Conservation (phyloP, 2,329 filamentous ascomycete genomes). For the Saccharata proteae region DNA sequence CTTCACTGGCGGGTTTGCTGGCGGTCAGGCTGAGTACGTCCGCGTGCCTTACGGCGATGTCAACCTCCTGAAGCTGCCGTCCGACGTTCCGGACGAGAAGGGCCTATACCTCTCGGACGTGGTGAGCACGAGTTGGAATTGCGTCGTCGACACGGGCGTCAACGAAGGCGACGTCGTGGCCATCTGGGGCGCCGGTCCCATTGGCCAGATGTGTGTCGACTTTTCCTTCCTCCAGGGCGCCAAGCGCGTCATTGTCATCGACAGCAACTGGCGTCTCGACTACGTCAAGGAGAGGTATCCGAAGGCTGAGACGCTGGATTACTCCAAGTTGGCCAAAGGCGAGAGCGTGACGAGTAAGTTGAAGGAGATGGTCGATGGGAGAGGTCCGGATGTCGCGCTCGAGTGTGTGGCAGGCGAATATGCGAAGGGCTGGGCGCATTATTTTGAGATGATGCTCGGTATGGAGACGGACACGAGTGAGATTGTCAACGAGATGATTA, state of each 20-base stretch:
- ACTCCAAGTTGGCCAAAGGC: conserved; percentile 46
- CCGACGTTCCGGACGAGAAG: conserved; percentile 74
- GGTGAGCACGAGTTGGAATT: conserved; percentile 66
- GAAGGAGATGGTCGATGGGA: conserved; percentile 58
- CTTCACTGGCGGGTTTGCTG: conserved; percentile 77
- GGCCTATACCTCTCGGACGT: conserved; percentile 72
- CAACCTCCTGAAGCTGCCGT: conserved; percentile 69
- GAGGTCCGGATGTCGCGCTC: conserved; percentile 60
- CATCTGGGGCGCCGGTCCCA: conserved; percentile 77
- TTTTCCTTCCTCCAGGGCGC: conserved; percentile 62
- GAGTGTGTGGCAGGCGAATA: conserved; percentile 57
- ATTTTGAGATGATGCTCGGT: conserved; percentile 48
- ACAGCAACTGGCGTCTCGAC: conserved; percentile 59
- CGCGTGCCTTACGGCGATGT: conserved; percentile 70
- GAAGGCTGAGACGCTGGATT: conserved; percentile 59
- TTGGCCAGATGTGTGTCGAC: conserved; percentile 66
- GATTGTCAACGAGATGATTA: conserved; percentile 68
- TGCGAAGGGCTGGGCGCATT: conserved; percentile 49
- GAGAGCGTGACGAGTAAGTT: conserved; percentile 58
- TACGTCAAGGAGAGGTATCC: conserved; percentile 54
- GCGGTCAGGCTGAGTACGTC: conserved; percentile 79
- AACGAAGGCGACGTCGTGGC: conserved; percentile 65
- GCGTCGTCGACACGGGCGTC: conserved; percentile 73
- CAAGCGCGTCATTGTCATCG: conserved; percentile 64
- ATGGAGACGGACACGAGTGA: conserved; percentile 78